These are phyloP conservation scores for Marvania coccoides DNA, from an alignment of 139 green algal species.

Conservation along the genomic window DNA sequence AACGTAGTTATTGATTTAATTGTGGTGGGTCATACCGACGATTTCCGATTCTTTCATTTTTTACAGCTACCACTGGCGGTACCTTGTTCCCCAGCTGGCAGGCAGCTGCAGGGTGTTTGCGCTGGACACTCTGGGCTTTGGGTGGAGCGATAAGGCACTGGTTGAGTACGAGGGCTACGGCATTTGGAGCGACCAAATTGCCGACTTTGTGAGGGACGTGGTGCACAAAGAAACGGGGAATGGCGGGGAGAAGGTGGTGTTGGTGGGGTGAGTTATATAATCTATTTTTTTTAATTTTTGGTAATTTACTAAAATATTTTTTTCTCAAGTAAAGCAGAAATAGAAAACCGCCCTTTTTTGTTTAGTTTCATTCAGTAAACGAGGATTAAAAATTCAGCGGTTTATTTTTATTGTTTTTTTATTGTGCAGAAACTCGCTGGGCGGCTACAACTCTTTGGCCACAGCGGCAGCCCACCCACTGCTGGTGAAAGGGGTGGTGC, in stretches of 20 bases:
- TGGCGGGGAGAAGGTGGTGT: conserved; percentile 3
- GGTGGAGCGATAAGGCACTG: conserved; percentile 60
- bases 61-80: conserved; percentile 27
- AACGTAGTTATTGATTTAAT: too few species aligned
- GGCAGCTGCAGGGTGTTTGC: conserved; percentile 54
- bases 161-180: conserved; percentile 53
- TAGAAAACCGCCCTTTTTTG: too few species aligned
- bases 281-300: not conserved
- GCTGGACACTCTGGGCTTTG: conserved; percentile 76
- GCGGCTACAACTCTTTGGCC: conserved; percentile 58
- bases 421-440: conserved; percentile 69
- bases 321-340: too few species aligned
- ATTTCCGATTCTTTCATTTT: too few species aligned
- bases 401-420: too few species aligned
- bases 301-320: not conserved
- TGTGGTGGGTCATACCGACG: not conserved
- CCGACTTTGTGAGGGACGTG: conserved; percentile 57
- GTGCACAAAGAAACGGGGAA: not conserved
- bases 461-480: conserved; percentile 39
- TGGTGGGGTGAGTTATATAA: too few species aligned
- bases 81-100: conserved; percentile 61
- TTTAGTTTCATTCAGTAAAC: too few species aligned
- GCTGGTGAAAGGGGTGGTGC: conserved; percentile 48
- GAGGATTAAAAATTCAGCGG: not conserved
- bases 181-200: conserved; percentile 26